Conservation (phyloP, 2,329 filamentous ascomycete species). For the Trichophaea hybrida region DNA sequence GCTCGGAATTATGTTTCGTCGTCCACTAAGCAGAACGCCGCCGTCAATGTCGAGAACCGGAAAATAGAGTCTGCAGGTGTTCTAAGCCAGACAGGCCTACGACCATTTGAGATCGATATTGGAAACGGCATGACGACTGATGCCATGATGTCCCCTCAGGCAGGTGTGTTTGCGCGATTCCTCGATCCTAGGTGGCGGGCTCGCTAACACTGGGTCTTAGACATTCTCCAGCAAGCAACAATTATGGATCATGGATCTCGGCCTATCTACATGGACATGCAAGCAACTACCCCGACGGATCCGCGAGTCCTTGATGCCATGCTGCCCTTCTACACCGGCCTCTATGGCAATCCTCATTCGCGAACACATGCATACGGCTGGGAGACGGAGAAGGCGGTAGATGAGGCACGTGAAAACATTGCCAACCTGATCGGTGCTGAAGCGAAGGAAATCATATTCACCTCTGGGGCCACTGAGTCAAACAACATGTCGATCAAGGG, state of each 20-base stretch:
- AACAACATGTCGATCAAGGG: conserved; percentile 99
- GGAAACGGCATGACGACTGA: conserved; percentile 11
- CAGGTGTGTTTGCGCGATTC: conserved; percentile 12
- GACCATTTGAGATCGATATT: conserved; percentile 12
- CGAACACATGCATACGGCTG: conserved; percentile 96
- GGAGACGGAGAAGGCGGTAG: conserved; percentile 91
- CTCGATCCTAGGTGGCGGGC: not conserved
- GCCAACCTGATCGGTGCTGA: conserved; percentile 84
- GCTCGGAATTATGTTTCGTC: conserved; percentile 17
- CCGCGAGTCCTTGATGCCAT: conserved; percentile 91
- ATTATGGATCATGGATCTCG: conserved; percentile 84
- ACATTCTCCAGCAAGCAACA: conserved; percentile 79
- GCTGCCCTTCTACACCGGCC: conserved; percentile 83
- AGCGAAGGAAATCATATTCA: conserved; percentile 97
- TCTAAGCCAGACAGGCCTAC: conserved; percentile 13
- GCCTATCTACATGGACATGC: conserved; percentile 96
- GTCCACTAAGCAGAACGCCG: conserved; percentile 10
- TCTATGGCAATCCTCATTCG: conserved; percentile 95
- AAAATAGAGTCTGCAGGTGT: conserved; percentile 16
- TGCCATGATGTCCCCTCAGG: conserved; percentile 19
- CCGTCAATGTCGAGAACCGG: conserved; percentile 16
- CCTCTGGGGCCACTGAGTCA: conserved; percentile 91
- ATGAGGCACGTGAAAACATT: conserved; percentile 69
- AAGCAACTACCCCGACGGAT: conserved; percentile 89
- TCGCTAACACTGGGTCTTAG: conserved; percentile 30